phyloP scores from a whole-genome alignment of 2,329 filamentous ascomycete species.

The Fulvia fulva region DNA sequence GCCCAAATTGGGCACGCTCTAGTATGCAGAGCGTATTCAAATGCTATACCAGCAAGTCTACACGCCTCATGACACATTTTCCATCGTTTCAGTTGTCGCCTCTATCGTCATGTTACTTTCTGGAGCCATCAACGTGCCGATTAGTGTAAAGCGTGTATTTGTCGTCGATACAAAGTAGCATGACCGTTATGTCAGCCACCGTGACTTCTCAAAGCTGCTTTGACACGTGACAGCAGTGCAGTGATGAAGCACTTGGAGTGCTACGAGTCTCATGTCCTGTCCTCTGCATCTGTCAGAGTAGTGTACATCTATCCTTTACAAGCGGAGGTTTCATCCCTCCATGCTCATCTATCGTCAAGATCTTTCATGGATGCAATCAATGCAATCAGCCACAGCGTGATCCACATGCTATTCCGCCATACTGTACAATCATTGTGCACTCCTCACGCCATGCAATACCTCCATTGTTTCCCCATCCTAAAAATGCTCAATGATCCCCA shows the following conservation, averaged over 20 bases:
- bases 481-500: background rate
- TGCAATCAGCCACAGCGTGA: background rate
- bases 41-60: constrained; percentile 19
- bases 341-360: background rate
- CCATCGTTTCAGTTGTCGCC: background rate
- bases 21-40: constrained; percentile 19
- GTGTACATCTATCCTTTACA: constrained; percentile 4
- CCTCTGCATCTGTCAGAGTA: constrained; percentile 1
- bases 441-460: background rate
- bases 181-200: no score
- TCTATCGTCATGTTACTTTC: no score
- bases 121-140: no score
- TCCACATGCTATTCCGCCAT: background rate
- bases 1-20: constrained; percentile 10
- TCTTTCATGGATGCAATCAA: no score
- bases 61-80: background rate
- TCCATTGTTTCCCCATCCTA: background rate
- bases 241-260: no score
- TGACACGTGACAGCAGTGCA: no score
- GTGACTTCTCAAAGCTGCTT: no score
- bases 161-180: no score
- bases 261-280: background rate
- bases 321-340: background rate
- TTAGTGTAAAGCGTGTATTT: no score
- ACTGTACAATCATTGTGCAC: background rate